phyloP scores from a whole-genome alignment of 305 asterid species.

The Plantago coronopus region DNA sequence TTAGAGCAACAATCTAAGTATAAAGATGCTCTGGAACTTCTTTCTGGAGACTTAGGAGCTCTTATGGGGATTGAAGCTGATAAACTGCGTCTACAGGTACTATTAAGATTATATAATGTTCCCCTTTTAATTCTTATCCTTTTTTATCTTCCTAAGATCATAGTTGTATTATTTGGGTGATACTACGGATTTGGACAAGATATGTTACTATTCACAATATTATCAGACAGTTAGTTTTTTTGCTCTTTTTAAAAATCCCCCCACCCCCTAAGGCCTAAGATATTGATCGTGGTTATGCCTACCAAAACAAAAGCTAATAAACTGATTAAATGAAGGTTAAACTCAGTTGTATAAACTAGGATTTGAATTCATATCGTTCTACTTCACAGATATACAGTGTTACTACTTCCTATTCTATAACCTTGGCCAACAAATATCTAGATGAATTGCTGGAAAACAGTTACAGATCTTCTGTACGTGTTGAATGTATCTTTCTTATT shows the following conservation, averaged over 20 bases:
- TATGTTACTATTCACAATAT: not conserved
- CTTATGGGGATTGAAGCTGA: conserved; percentile 94
- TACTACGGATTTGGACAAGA: conserved; percentile 6
- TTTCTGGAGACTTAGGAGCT: conserved; percentile 86
- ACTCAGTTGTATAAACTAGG: too few species aligned
- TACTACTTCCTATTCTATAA: not conserved
- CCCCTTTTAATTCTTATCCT: not conserved
- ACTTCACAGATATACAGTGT: not conserved
- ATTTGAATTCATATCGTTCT: not conserved
- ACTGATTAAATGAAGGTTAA: not conserved
- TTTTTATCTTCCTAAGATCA: conserved; percentile 4
- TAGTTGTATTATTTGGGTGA: conserved; percentile 6
- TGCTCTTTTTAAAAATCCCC: too few species aligned
- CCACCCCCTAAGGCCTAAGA: too few species aligned
- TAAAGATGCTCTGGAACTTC: conserved; percentile 78
- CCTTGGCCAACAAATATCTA: too few species aligned
- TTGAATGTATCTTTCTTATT: not conserved
- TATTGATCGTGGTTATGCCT: not conserved
- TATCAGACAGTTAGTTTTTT: not conserved
- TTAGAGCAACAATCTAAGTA: conserved; percentile 86
- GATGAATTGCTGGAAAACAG: too few species aligned
- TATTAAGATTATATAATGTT: conserved; percentile 19
- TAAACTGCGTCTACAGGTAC: conserved; percentile 88
- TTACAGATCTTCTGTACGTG: too few species aligned
- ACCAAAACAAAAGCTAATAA: too few species aligned